phyloP scores from a whole-genome alignment of 805 yeast species.

The Lachancea dasiensis region DNA sequence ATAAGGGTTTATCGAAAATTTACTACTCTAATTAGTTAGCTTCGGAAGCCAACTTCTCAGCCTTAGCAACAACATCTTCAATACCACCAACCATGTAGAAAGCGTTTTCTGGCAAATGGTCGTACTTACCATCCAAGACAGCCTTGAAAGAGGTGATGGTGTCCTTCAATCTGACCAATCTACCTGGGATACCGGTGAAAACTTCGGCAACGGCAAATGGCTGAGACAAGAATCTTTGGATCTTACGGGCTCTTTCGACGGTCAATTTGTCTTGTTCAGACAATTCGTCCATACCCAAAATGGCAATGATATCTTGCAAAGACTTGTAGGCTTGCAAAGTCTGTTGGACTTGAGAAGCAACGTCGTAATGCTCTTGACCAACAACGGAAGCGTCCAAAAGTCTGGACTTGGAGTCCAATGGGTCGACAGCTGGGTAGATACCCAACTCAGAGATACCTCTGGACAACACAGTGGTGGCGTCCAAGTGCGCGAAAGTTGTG shows the following conservation, averaged over 20 bases:
- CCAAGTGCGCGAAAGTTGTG: slow-evolving; percentile 99
- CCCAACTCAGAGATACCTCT: slow-evolving; percentile 99
- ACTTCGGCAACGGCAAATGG: slow-evolving; percentile 99
- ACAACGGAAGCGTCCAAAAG: slow-evolving; percentile 94
- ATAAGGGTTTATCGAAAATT: neutral
- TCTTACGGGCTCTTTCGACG: slow-evolving; percentile 99
- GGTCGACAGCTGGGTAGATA: slow-evolving; percentile 99
- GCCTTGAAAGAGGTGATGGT: slow-evolving; percentile 93
- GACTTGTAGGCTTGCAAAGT: slow-evolving; percentile 99
- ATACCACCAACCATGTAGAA: slow-evolving; percentile 99
- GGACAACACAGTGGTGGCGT: slow-evolving; percentile 99
- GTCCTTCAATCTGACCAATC: slow-evolving; percentile 93
- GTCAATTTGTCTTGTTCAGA: slow-evolving; percentile 98
- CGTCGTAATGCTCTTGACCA: slow-evolving; percentile 97
- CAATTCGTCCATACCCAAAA: slow-evolving; percentile 99
- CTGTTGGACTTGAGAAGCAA: slow-evolving; percentile 93
- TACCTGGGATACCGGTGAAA: slow-evolving; percentile 99
- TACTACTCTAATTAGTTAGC: slow-evolving; percentile 44
- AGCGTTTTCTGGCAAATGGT: slow-evolving; percentile 97
- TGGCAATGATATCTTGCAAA: slow-evolving; percentile 99
- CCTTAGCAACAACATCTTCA: slow-evolving; percentile 97
- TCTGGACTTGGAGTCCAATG: slow-evolving; percentile 98
- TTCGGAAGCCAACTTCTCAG: slow-evolving; percentile 97
- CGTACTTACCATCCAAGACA: slow-evolving; percentile 97
- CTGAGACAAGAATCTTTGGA: slow-evolving; percentile 99